Base-by-base conservation (phyloP, 352 stramenopile species). In the Phytopythium mirpurense region DNA sequence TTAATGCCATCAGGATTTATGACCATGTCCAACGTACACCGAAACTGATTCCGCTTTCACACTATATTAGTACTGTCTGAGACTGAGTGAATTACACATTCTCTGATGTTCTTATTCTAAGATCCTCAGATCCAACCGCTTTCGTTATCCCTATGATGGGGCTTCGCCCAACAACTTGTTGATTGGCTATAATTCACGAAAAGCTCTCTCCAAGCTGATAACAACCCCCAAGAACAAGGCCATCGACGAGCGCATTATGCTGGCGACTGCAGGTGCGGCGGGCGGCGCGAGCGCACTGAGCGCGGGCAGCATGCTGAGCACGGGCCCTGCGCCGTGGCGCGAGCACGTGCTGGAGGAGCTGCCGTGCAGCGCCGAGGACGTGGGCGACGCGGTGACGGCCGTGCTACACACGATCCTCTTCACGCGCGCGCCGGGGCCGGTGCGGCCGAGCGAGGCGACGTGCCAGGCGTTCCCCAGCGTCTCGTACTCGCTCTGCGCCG, bases 321-420 rank as follows among this genome's bases (percentile, higher is more conserved):
- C 44, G 27, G 44, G 44, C 16, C 44, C 44, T 3, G 14, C 48
- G 18, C 52, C 66, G 4, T 86, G 73, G 75, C 80, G 73, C 48
- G 76, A 90, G 60, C 73, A 90, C 51, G 41, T 73, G 21, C 62
- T 92, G 34, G 76, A 81, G n/a, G 72, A 86, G 63, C 62, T 92
- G 23, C 67, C 65, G 16, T 79, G 89, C 32, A 59, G 64, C 10
- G 57, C 74, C 15, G 62, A 73, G 45, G 77, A 90, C 56, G 57
- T 88, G 18, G 67, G 71, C 18, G 83, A 93, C 50, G 77, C 72
- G 38, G 60, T 85, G 23, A 88, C 74, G 24, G 84, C 76, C 47
- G 50, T 93, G 14, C 56, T 93, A 37, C 83, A 93, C 59, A 91
- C 78, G 6, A 87, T 93, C 53, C 64, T 93, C 21, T 93, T 93